phyloP scores from a whole-genome alignment of 441 rosid genomes.

The Heliophila coronopifolia region DNA sequence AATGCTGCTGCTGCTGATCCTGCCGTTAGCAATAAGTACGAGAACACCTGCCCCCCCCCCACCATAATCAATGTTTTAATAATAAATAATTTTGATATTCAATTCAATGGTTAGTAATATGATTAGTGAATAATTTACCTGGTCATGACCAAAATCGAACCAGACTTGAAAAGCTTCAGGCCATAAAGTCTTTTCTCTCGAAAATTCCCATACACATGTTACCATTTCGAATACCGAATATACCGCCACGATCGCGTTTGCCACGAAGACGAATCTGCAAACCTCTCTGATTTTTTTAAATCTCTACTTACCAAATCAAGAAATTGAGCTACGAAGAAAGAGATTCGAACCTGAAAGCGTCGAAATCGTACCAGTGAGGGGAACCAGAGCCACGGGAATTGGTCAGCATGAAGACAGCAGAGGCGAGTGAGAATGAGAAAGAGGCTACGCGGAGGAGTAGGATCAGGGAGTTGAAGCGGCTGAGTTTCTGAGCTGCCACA shows the following conservation, averaged over 20 bases:
- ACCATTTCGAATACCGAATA: slow-evolving; percentile 76
- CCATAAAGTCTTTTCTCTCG: slow-evolving; percentile 56
- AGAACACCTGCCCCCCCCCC: slow-evolving; percentile 74
- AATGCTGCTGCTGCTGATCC: slow-evolving; percentile 67
- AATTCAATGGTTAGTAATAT: too few relatives aligned
- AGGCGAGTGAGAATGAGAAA: slow-evolving; percentile 70
- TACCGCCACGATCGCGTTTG: slow-evolving; percentile 72
- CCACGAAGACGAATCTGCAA: slow-evolving; percentile 62
- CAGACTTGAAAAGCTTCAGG: slow-evolving; percentile 78
- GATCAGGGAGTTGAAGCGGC: slow-evolving; percentile 67
- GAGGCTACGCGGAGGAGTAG: slow-evolving; percentile 64
- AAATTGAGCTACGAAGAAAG: neutral
- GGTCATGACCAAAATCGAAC: slow-evolving; percentile 97
- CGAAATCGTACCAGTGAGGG: slow-evolving; percentile 71
- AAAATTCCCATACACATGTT: slow-evolving; percentile 76
- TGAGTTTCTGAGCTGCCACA: slow-evolving; percentile 60
- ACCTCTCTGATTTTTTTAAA: too few relatives aligned
- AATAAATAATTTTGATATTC: too few relatives aligned
- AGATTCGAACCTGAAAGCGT: slow-evolving; percentile 65
- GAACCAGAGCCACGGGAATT: slow-evolving; percentile 46
- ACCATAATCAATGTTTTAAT: too few relatives aligned
- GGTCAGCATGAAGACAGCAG: slow-evolving; percentile 75
- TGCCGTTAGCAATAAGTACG: slow-evolving; percentile 74
- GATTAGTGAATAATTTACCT: too few relatives aligned
- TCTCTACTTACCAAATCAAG: too few relatives aligned